Conservation (phyloP, 73 alveolate species). For the Paramecium tetraurelia region DNA sequence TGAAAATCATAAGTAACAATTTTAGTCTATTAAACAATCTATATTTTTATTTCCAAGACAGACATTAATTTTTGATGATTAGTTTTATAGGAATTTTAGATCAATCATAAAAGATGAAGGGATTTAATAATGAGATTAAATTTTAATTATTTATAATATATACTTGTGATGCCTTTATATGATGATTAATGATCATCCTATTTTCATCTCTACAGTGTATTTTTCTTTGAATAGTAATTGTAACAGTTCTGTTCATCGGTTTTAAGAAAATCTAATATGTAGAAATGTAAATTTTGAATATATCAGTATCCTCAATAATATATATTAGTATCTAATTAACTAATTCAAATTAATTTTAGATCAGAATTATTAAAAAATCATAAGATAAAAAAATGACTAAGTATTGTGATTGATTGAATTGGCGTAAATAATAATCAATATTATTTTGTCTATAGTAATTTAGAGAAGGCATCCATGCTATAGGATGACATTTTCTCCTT, state of each 20-base stretch:
- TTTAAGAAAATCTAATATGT: no score
- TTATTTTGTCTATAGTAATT: not conserved
- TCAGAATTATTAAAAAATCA: not conserved
- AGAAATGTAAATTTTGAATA: no score
- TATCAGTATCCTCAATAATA: no score
- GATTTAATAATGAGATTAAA: not conserved
- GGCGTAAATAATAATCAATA: not conserved
- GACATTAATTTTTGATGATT: not conserved
- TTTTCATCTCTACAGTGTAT: no score
- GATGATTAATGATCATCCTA: no score
- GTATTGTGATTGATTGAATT: not conserved
- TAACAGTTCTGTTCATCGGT: no score
- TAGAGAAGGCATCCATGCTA: not conserved
- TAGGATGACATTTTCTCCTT: not conserved
- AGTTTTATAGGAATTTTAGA: not conserved
- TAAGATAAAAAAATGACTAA: not conserved
- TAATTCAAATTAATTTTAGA: not conserved
- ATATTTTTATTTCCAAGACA: not conserved
- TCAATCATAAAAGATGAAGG: slow-evolving; percentile 3
- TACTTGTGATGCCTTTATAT: not conserved
- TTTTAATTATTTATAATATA: not conserved
- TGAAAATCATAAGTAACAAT: not conserved
- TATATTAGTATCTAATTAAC: no score
- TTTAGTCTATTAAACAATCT: not conserved
- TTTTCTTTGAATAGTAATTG: no score